Conservation (phyloP, 148 eudicot species). For the Chenopodium album region DNA sequence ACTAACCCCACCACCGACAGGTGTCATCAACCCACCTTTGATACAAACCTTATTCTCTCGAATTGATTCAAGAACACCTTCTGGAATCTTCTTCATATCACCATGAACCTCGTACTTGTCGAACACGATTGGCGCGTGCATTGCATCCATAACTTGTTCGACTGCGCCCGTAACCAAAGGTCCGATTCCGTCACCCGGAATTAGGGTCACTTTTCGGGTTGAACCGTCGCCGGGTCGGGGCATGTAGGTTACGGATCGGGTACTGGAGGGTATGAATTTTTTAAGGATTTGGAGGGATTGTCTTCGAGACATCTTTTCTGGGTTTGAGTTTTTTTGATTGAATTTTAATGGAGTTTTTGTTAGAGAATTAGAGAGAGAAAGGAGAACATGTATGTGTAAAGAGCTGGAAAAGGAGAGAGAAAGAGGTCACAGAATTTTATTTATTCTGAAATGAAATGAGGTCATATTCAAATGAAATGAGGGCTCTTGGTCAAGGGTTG, state of each 20-base stretch:
- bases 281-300: constrained; percentile 33
- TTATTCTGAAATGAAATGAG: background rate
- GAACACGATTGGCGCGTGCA: constrained; percentile 76
- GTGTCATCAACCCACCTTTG: constrained; percentile 72
- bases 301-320: constrained; percentile 40
- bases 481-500: background rate
- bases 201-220: constrained; percentile 58
- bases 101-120: constrained; percentile 71
- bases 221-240: constrained; percentile 83
- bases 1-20: constrained; percentile 80
- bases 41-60: constrained; percentile 61
- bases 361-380: background rate
- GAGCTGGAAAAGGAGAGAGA: background rate
- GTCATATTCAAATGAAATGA: too few relatives aligned
- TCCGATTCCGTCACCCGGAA: constrained; percentile 86
- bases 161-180: constrained; percentile 80
- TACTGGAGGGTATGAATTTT: background rate
- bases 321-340: background rate
- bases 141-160: constrained; percentile 66
- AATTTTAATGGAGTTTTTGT: constrained; percentile 10
- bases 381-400: background rate
- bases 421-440: background rate
- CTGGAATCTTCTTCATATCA: constrained; percentile 53
- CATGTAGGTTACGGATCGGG: constrained; percentile 80
- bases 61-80: constrained; percentile 58